These are phyloP conservation scores for Mycosphaerella sp. DNA, from an alignment of 2,329 filamentous ascomycete genomes.

Conservation along the genomic window DNA sequence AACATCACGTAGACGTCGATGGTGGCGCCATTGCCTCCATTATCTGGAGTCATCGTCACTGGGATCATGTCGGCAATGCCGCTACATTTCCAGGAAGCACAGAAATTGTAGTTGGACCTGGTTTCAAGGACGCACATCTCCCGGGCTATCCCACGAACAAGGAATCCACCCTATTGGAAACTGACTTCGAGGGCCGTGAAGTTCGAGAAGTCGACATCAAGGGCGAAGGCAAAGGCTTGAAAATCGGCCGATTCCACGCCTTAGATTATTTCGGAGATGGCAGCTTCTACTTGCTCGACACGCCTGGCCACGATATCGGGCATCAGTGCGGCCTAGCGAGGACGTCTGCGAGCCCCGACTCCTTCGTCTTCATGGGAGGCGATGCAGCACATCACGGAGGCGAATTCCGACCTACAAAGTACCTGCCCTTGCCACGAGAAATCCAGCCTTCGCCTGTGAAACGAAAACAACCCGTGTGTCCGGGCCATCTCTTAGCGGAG, in stretches of 20 bases:
- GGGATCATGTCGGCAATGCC: slow-evolving; percentile 38
- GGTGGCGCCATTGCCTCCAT: slow-evolving; percentile 32
- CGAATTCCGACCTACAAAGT: slow-evolving; percentile 39
- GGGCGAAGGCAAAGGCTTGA: slow-evolving; percentile 32
- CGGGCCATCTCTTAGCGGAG: slow-evolving; percentile 38
- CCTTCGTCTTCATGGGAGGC: slow-evolving; percentile 48
- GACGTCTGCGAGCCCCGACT: slow-evolving; percentile 32
- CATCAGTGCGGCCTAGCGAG: slow-evolving; percentile 49
- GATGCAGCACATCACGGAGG: slow-evolving; percentile 39
- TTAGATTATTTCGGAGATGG: slow-evolving; percentile 53
- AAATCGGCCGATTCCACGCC: slow-evolving; percentile 44
- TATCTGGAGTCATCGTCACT: slow-evolving; percentile 35
- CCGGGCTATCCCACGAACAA: slow-evolving; percentile 43
- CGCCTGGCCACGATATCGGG: slow-evolving; percentile 49
- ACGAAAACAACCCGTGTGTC: slow-evolving; percentile 33
- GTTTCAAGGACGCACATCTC: slow-evolving; percentile 39
- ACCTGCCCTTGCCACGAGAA: slow-evolving; percentile 37
- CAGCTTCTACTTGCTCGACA: slow-evolving; percentile 50
- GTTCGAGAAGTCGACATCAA: slow-evolving; percentile 35
- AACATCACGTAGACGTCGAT: slow-evolving; percentile 37
- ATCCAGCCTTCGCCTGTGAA: slow-evolving; percentile 26
- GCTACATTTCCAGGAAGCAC: slow-evolving; percentile 41
- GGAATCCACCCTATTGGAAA: slow-evolving; percentile 37
- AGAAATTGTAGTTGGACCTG: slow-evolving; percentile 44
- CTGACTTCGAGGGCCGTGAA: slow-evolving; percentile 38